Evolutionary conservation across 2,329 filamentous ascomycete species (phyloP).

Genomic region (Aureobasidium sp.): DNA sequence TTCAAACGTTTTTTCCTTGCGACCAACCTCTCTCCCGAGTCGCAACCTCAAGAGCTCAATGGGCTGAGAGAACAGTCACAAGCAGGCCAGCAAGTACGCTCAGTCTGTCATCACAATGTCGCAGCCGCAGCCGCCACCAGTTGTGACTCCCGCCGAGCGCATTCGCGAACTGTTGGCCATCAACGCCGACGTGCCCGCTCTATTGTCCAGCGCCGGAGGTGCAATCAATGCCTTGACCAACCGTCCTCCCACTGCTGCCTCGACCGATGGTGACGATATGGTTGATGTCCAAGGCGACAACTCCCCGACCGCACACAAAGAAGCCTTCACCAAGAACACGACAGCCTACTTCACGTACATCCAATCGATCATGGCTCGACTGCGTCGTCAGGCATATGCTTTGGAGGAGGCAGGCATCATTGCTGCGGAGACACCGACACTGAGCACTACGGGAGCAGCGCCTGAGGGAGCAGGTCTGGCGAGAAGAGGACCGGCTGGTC

Average conservation of each 20-base stretch:
- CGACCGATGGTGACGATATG: slow-evolving; percentile 38
- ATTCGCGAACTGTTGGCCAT: slow-evolving; percentile 74
- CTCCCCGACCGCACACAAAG: slow-evolving; percentile 34
- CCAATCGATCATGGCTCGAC: slow-evolving; percentile 63
- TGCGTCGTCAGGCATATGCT: slow-evolving; percentile 68
- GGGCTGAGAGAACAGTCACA: slow-evolving; percentile 11
- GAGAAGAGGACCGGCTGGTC: slow-evolving; percentile 10
- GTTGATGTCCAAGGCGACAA: slow-evolving; percentile 25
- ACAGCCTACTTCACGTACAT: slow-evolving; percentile 62
- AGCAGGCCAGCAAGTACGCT: neutral
- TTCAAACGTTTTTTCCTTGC: neutral
- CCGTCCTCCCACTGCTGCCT: slow-evolving; percentile 33
- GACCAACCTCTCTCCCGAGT: neutral
- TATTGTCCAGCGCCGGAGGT: slow-evolving; percentile 51
- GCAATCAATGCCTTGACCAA: slow-evolving; percentile 57
- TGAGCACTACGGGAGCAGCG: slow-evolving; percentile 21
- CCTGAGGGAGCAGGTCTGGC: slow-evolving; percentile 10
- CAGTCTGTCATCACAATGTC: slow-evolving; percentile 15
- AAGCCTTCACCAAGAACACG: slow-evolving; percentile 48
- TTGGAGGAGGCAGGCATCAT: slow-evolving; percentile 77
- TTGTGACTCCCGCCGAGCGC: slow-evolving; percentile 62
- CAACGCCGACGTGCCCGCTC: slow-evolving; percentile 50
- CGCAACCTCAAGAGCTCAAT: neutral
- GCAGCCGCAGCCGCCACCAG: slow-evolving; percentile 20
- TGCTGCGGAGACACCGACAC: slow-evolving; percentile 32